Evolutionary conservation across 352 stramenopile species (phyloP).

Genomic region (Aphanomyces stellatus): DNA sequence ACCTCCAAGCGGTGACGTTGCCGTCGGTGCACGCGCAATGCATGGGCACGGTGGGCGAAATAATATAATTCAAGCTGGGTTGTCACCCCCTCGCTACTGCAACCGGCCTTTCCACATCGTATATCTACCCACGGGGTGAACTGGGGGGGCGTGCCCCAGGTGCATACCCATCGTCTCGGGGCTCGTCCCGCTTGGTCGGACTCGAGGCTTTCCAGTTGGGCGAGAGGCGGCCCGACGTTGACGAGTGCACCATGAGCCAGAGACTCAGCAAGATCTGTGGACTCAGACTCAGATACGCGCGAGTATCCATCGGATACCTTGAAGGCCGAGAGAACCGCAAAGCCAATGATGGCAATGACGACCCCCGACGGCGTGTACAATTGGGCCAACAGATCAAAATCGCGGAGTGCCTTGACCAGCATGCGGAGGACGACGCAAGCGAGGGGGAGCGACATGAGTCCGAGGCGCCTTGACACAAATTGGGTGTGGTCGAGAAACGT

Average conservation of each 20-base stretch:
- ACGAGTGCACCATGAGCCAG: constrained; percentile 17
- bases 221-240: not conserved
- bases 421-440: constrained; percentile 89
- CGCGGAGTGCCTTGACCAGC: constrained; percentile 49
- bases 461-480: constrained; percentile 89
- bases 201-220: constrained; percentile 6
- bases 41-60: constrained; percentile 55
- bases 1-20: constrained; percentile 58
- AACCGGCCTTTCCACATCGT: not conserved
- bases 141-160: too few relatives aligned
- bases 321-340: constrained; percentile 65
- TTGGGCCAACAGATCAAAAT: not conserved
- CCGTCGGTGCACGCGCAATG: constrained; percentile 57
- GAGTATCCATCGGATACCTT: constrained; percentile 36
- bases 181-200: not conserved
- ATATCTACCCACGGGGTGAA: too few relatives aligned
- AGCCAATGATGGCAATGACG: constrained; percentile 47
- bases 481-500: constrained; percentile 92
- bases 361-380: constrained; percentile 28
- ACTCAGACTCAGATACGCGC: not conserved
- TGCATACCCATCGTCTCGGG: not conserved
- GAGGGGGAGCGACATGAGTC: constrained; percentile 90
- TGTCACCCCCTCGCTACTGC: too few relatives aligned
- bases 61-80: constrained; percentile 44
- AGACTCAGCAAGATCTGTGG: constrained; percentile 13